Evolutionary conservation across 192 early-diverging fungal species (phyloP).

Genomic region (Coemansia aciculifera): DNA sequence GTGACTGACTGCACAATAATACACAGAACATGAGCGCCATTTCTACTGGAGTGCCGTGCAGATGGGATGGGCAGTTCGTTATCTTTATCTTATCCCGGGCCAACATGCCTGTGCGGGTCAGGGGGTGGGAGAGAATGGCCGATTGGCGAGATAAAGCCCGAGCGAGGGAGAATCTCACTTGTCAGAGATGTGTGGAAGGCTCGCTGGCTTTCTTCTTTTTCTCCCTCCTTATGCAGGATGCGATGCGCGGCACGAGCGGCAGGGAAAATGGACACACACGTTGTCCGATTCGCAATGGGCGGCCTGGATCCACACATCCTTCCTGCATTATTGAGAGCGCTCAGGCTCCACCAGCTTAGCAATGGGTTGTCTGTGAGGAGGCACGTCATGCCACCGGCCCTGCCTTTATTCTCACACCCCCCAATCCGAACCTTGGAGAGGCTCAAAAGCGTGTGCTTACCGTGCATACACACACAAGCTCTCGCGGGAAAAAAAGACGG

Average conservation of each 20-base stretch:
- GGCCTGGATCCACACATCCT: not conserved
- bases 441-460: constrained; percentile 1
- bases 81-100: too few relatives aligned
- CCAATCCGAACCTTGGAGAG: not conserved
- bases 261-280: constrained; percentile 6
- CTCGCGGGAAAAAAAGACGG: not conserved
- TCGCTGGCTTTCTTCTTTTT: not conserved
- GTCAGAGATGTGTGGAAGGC: not conserved
- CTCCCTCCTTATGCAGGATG: constrained; percentile 6
- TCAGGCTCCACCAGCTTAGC: not conserved
- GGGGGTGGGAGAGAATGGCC: not conserved
- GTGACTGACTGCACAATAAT: not conserved
- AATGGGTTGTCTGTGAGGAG: not conserved
- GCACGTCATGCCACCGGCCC: constrained; percentile 1
- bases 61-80: not conserved
- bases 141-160: constrained; percentile 10
- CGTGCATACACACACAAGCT: constrained; percentile 1
- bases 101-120: not conserved
- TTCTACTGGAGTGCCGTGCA: not conserved
- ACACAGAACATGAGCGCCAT: not conserved
- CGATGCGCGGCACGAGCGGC: constrained; percentile 3
- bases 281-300: not conserved
- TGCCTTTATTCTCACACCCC: not conserved
- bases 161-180: not conserved
- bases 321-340: not conserved